Evolutionary conservation across 73 alveolate species (phyloP).

Genomic region (Halteria grandinella): DNA sequence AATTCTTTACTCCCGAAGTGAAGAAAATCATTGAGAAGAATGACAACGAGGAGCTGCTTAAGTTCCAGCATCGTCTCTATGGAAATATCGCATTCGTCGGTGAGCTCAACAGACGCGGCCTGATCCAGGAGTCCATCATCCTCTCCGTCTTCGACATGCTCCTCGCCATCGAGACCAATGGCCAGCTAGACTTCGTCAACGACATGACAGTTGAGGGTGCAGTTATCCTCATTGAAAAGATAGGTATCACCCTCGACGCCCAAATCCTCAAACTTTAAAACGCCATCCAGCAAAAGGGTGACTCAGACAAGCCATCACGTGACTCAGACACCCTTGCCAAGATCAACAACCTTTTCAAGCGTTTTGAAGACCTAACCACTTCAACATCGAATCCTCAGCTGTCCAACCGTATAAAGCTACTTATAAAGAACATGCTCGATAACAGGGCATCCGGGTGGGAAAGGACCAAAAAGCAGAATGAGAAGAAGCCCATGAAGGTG

Average conservation of each 20-base stretch:
- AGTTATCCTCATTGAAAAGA: conserved; percentile 24
- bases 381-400: too few relatives aligned
- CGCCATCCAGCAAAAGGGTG: not conserved
- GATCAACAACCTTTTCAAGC: too few relatives aligned
- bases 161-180: not conserved
- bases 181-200: conserved; percentile 2
- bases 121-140: not conserved
- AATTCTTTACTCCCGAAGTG: not conserved
- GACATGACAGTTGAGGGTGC: conserved; percentile 42
- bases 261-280: not conserved
- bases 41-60: not conserved
- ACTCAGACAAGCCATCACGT: not conserved
- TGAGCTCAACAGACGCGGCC: conserved; percentile 17
- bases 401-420: not conserved
- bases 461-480: conserved; percentile 24
- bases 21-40: not conserved
- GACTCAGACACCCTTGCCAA: not conserved
- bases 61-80: conserved; percentile 4
- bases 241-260: conserved; percentile 22
- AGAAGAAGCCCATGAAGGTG: conserved; percentile 41
- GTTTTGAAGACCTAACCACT: conserved; percentile 5
- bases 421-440: conserved; percentile 44
- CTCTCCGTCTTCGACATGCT: conserved; percentile 19
- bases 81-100: conserved; percentile 45
- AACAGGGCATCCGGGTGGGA: conserved; percentile 44